phyloP scores from a whole-genome alignment of 352 stramenopile species.

The Paralagenidium karlingii region DNA sequence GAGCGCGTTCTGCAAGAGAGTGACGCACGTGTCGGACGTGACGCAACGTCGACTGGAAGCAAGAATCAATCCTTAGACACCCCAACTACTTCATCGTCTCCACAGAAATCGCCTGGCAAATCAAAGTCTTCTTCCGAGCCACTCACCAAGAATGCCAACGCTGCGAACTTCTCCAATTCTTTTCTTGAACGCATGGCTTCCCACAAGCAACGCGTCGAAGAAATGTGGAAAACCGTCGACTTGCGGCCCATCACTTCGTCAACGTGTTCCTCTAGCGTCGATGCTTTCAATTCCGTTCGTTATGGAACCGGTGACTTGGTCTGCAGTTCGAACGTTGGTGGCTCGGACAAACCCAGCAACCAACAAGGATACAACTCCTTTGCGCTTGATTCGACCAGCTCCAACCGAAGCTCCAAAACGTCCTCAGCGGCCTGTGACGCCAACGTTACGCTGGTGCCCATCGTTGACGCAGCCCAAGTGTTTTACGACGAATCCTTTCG shows the following conservation, averaged over 20 bases:
- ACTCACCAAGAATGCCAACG: too few species aligned
- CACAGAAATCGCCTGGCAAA: too few species aligned
- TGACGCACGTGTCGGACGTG: too few species aligned
- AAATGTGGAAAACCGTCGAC: constrained; percentile 41
- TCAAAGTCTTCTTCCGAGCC: too few species aligned
- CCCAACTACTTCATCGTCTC: too few species aligned
- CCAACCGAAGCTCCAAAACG: too few species aligned
- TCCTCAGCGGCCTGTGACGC: too few species aligned
- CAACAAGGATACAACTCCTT: constrained; percentile 26
- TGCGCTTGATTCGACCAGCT: constrained; percentile 9
- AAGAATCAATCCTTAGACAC: too few species aligned
- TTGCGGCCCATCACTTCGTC: constrained; percentile 13
- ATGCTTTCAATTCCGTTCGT: constrained; percentile 4
- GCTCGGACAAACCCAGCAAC: not conserved
- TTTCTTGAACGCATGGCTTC: too few species aligned
- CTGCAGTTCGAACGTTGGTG: not conserved
- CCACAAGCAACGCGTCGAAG: constrained; percentile 26
- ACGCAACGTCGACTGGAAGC: too few species aligned
- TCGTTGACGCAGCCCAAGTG: constrained; percentile 21
- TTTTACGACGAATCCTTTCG: constrained; percentile 39
- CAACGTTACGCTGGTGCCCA: constrained; percentile 9
- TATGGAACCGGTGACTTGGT: not conserved
- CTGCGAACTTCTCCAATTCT: too few species aligned
- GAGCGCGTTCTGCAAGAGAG: constrained; percentile 32
- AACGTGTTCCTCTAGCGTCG: too few species aligned